A percentile compares a stretch with the other conserved stretches of the same genome.
phyloP scores from a whole-genome alignment of 768 basidiomycete species.

The Galerina sulciceps region DNA sequence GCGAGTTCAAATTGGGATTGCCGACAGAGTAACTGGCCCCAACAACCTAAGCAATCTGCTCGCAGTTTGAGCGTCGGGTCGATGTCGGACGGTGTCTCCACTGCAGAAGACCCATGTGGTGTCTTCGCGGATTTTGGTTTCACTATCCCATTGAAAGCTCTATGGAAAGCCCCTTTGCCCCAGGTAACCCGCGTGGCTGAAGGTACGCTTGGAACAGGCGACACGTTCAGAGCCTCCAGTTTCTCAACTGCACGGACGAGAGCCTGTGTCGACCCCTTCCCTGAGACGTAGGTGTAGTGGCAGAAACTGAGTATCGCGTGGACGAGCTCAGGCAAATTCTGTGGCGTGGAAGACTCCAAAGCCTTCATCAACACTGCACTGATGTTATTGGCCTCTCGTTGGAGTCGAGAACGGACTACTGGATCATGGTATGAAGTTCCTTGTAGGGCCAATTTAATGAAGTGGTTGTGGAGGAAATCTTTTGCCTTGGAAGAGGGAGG shows the following conservation, averaged over 20 bases:
- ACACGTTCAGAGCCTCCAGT: conserved; percentile 8
- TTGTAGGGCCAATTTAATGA: conserved; percentile 21
- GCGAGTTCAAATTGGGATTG: conserved; percentile 24
- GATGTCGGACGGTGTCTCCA: not conserved
- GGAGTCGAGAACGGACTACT: conserved; percentile 16
- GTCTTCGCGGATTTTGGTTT: not conserved
- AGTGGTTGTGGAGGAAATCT: conserved; percentile 26
- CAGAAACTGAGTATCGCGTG: conserved; percentile 26
- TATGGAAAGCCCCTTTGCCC: not conserved
- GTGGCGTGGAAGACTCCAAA: conserved; percentile 5
- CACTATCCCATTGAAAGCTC: not conserved
- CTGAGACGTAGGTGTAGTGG: conserved; percentile 27
- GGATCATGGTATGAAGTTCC: conserved; percentile 11
- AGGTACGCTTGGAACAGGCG: not conserved
- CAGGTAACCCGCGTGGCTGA: not conserved
- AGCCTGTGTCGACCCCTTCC: conserved; percentile 21
- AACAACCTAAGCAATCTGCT: conserved; percentile 31
- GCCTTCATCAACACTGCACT: conserved; percentile 25
- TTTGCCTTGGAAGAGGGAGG: conserved; percentile 22
- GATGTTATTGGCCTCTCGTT: conserved; percentile 28
- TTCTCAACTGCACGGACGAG: conserved; percentile 23
- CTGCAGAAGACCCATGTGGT: not conserved
- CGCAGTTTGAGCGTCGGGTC: conserved; percentile 16
- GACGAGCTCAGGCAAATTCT: conserved; percentile 18
- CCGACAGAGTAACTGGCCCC: conserved; percentile 29